Evolutionary conservation across 1,284 basidiomycete genomes (phyloP).

Genomic region (Microbotryum violaceum): DNA sequence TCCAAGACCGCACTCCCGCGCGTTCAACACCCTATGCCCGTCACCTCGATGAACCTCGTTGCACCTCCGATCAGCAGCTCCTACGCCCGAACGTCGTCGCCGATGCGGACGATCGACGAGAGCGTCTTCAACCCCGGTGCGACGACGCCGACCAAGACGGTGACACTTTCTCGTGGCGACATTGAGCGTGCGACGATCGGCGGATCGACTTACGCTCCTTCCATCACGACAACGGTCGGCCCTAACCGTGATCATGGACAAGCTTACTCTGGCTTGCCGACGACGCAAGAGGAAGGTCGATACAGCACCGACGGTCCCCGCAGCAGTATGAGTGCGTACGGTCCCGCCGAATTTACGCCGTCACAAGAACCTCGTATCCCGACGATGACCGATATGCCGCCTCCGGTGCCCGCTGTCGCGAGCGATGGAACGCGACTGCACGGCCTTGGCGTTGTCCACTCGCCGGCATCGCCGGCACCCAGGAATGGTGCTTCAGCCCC

Average conservation of each 20-base stretch:
- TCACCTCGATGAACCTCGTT: too few species aligned
- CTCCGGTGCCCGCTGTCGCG: too few species aligned
- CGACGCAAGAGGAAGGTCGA: neutral
- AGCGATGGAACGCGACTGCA: too few species aligned
- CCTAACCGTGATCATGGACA: constrained; percentile 19
- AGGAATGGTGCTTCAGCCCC: too few species aligned
- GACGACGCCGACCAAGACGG: neutral
- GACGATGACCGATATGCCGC: too few species aligned
- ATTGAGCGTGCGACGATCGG: constrained; percentile 4
- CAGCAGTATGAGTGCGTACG: too few species aligned
- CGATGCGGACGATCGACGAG: constrained; percentile 23
- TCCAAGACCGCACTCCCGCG: neutral
- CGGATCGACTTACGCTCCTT: constrained; percentile 3
- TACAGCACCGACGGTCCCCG: constrained; percentile 9
- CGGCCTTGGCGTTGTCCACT: too few species aligned
- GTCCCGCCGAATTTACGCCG: too few species aligned
- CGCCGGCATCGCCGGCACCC: too few species aligned
- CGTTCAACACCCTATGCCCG: too few species aligned
- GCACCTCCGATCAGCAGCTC: neutral
- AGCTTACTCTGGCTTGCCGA: too few species aligned
- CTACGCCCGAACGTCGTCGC: neutral
- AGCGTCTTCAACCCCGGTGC: constrained; percentile 13
- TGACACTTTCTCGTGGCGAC: constrained; percentile 20
- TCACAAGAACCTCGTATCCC: too few species aligned
- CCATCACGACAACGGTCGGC: constrained; percentile 5